Evolutionary conservation across 1,284 basidiomycete species (phyloP).

Genomic region (Puccinia coronata): DNA sequence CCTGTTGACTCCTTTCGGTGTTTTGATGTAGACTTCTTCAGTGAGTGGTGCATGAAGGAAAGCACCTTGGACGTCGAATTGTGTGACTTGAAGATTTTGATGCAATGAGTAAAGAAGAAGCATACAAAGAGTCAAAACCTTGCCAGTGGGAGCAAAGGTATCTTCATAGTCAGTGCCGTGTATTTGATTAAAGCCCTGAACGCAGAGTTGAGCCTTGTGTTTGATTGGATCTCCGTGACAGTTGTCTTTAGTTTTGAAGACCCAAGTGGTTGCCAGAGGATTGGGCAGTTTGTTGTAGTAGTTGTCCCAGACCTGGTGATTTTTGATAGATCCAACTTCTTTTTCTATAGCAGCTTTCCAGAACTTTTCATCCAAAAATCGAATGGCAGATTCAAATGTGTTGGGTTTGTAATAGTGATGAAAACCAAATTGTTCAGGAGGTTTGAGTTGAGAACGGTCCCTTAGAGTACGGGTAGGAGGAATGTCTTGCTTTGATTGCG

Average conservation of each 20-base stretch:
- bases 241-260: background rate
- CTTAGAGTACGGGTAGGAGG: background rate
- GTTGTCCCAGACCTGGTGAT: slow-evolving; percentile 3
- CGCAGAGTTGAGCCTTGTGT: slow-evolving; percentile 19
- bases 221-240: slow-evolving; percentile 4
- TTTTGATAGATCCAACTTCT: background rate
- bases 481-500: background rate
- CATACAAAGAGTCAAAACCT: background rate
- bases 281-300: background rate
- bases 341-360: background rate
- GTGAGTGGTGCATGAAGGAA: background rate
- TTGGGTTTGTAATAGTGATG: slow-evolving; percentile 15
- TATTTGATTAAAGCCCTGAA: slow-evolving; percentile 17
- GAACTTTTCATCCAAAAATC: background rate
- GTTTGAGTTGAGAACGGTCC: background rate
- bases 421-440: background rate
- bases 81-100: background rate
- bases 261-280: background rate
- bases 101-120: background rate
- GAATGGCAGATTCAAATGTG: slow-evolving; percentile 2
- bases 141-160: slow-evolving; percentile 22
- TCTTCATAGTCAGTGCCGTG: background rate
- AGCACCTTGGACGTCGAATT: slow-evolving; percentile 3
- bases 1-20: background rate
- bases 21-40: background rate